Conservation (phyloP, 2,329 filamentous ascomycete species). For the Verticillium nonalfalfae region DNA sequence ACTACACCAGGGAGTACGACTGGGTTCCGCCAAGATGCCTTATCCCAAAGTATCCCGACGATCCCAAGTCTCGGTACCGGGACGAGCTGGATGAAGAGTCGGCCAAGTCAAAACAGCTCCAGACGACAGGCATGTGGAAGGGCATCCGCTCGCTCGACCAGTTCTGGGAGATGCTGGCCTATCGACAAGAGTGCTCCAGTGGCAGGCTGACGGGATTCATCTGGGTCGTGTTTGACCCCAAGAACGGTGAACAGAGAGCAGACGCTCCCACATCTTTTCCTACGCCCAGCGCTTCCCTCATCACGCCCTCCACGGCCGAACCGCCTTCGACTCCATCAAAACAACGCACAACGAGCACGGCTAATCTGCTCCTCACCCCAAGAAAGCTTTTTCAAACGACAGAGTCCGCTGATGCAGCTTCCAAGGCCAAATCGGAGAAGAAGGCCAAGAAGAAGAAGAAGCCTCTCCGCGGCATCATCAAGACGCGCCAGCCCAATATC, state of each 20-base stretch:
- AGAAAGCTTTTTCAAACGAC: constrained; percentile 21
- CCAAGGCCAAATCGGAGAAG: constrained; percentile 25
- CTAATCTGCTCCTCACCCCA: constrained; percentile 24
- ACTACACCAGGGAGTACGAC: constrained; percentile 52
- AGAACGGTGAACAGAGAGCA: constrained; percentile 8
- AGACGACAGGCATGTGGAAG: constrained; percentile 67
- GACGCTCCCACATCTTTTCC: constrained; percentile 10
- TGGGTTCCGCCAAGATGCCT: constrained; percentile 72
- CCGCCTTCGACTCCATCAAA: constrained; percentile 25
- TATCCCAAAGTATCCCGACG: constrained; percentile 87
- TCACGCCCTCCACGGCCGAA: constrained; percentile 9
- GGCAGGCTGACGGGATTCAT: constrained; percentile 90
- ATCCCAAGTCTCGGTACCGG: constrained; percentile 87
- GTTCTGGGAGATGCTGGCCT: constrained; percentile 99
- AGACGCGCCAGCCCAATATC: constrained; percentile 56
- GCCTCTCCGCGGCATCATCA: constrained; percentile 51
- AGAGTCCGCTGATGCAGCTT: background rate
- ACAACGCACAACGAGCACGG: constrained; percentile 13
- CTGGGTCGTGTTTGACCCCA: constrained; percentile 78
- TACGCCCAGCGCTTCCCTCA: constrained; percentile 22
- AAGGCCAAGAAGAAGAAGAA: constrained; percentile 39
- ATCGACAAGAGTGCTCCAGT: constrained; percentile 89
- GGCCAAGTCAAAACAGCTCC: constrained; percentile 46
- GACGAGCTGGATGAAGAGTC: constrained; percentile 84
- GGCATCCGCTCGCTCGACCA: constrained; percentile 78